phyloP scores from a whole-genome alignment of 768 basidiomycete species.

The Trametes cubensis region DNA sequence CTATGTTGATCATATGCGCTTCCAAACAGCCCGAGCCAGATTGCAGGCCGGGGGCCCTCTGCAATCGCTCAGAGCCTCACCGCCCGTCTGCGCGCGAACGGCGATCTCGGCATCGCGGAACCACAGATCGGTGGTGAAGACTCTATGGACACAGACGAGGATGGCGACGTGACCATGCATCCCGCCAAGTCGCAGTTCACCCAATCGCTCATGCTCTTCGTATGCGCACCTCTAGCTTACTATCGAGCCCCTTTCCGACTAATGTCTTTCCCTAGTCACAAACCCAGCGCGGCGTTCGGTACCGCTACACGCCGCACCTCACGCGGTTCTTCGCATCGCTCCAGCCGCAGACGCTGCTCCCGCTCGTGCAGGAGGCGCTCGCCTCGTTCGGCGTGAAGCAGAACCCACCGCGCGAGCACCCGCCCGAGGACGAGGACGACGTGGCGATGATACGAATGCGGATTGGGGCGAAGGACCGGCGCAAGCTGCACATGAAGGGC shows the following conservation, averaged over 20 bases:
- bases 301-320: conserved; percentile 69
- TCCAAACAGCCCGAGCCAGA: conserved; percentile 63
- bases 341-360: conserved; percentile 53
- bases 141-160: conserved; percentile 45
- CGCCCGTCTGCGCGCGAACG: conserved; percentile 62
- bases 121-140: conserved; percentile 48
- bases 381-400: conserved; percentile 50
- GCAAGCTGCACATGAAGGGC: conserved; percentile 70
- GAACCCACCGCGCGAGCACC: conserved; percentile 42
- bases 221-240: too few species aligned
- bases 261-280: too few species aligned
- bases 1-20: conserved; percentile 2
- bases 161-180: conserved; percentile 64
- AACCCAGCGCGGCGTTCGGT: conserved; percentile 66
- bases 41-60: conserved; percentile 52
- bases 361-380: conserved; percentile 58
- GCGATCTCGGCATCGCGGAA: conserved; percentile 74
- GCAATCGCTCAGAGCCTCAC: conserved; percentile 74
- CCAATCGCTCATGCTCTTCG: conserved; percentile 79
- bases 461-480: conserved; percentile 69
- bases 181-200: conserved; percentile 75
- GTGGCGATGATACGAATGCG: conserved; percentile 39
- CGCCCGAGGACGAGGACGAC: conserved; percentile 7
- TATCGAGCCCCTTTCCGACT: too few species aligned
- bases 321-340: conserved; percentile 80